A percentile compares a stretch with the other conserved stretches of the same genome.
Conservation (phyloP, 192 early-diverging fungal species). For the Coemansia asiatica region DNA sequence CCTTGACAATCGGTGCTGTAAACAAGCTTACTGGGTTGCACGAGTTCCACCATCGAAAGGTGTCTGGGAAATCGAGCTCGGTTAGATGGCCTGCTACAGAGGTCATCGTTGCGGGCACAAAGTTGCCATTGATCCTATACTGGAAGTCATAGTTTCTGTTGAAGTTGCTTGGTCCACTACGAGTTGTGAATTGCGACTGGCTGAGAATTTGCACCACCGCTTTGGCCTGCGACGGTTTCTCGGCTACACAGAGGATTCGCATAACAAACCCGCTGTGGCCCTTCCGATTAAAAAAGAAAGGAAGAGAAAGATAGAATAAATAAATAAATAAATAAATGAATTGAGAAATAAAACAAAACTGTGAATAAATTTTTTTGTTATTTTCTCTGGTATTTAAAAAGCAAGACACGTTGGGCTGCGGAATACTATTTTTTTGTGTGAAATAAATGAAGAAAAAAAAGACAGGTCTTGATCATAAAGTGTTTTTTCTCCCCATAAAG, state of each 20-base stretch:
- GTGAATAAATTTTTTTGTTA: too few relatives aligned
- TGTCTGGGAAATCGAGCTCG: conserved; percentile 64
- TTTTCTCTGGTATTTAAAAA: too few relatives aligned
- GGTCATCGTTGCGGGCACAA: conserved; percentile 76
- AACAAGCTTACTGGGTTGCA: conserved; percentile 67
- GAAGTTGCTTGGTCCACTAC: conserved; percentile 55
- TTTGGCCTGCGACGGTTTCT: conserved; percentile 89
- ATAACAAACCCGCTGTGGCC: too few relatives aligned
- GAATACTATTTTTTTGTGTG: too few relatives aligned
- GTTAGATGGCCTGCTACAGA: conserved; percentile 79
- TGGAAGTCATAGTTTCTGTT: conserved; percentile 83
- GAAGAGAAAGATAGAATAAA: too few relatives aligned
- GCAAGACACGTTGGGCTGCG: too few relatives aligned
- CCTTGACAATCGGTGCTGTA: conserved; percentile 62
- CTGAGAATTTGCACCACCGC: conserved; percentile 77
- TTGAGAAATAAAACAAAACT: too few relatives aligned
- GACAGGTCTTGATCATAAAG: too few relatives aligned
- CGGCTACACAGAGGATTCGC: conserved; percentile 93
- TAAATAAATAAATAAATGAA: too few relatives aligned
- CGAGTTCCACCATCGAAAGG: conserved; percentile 63
- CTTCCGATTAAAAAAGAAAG: too few relatives aligned
- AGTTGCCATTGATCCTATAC: conserved; percentile 57
- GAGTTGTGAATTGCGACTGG: conserved; percentile 38
- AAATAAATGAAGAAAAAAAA: too few relatives aligned
- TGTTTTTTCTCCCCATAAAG: too few relatives aligned